These are phyloP conservation scores for Iberis pinnata DNA, from an alignment of 345 rosid genomes.

Conservation along the genomic window DNA sequence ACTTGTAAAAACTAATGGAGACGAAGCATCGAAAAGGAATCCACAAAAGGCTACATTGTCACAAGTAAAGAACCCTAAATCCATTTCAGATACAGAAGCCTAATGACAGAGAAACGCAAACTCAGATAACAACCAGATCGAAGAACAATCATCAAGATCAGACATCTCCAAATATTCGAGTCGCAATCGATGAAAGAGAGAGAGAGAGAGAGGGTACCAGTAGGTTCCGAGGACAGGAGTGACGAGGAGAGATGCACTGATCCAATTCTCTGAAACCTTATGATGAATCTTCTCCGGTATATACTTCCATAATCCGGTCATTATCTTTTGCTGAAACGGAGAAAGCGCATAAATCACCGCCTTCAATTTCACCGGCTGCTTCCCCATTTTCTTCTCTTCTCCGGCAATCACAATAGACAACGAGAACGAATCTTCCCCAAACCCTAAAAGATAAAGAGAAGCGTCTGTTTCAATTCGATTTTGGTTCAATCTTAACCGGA, in stretches of 20 bases:
- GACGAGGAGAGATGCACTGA: constrained; percentile 62
- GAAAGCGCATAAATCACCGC: constrained; percentile 78
- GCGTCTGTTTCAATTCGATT: background rate
- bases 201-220: constrained; percentile 33
- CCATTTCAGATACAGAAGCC: background rate
- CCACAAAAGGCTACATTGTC: background rate
- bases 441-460: background rate
- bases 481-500: constrained; percentile 9
- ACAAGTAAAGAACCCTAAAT: constrained; percentile 3
- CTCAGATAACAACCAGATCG: constrained; percentile 16
- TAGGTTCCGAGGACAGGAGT: constrained; percentile 58
- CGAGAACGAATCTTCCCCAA: constrained; percentile 6
- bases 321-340: constrained; percentile 75
- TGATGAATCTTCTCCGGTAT: constrained; percentile 66
- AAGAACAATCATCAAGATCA: constrained; percentile 14
- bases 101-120: no score
- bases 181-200: background rate
- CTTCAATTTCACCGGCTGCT: constrained; percentile 72
- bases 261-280: constrained; percentile 84
- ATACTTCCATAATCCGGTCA: constrained; percentile 71
- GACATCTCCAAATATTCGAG: background rate
- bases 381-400: constrained; percentile 43
- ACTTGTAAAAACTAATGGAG: no score
- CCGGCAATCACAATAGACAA: background rate
- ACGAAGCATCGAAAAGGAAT: no score